Percentiles rank a stretch among this genome's conserved stretches.
phyloP scores from a whole-genome alignment of 805 yeast species.

The Trichomonascus vanleenenianus region DNA sequence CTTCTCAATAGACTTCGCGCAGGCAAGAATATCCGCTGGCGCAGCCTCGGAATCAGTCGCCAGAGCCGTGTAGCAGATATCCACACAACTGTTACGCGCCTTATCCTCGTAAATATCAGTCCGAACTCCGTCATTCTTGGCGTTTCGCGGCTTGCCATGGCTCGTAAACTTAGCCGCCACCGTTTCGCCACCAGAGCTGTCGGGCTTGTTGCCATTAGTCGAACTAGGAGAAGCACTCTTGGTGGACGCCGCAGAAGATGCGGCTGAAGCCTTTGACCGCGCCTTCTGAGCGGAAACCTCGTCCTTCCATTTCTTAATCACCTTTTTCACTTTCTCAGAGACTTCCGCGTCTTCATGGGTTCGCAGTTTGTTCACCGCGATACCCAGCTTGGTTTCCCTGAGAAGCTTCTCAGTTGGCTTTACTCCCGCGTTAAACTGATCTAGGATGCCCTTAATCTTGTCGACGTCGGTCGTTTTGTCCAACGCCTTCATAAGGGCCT shows the following conservation, averaged over 20 bases:
- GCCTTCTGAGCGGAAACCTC: constrained; percentile 49
- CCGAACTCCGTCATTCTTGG: constrained; percentile 72
- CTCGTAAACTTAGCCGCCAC: constrained; percentile 35
- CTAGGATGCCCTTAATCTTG: constrained; percentile 58
- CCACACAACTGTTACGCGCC: constrained; percentile 76
- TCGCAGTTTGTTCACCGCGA: constrained; percentile 85
- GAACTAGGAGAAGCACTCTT: constrained; percentile 4
- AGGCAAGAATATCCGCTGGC: constrained; percentile 50
- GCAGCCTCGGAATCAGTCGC: constrained; percentile 66
- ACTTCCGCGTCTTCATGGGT: constrained; percentile 56
- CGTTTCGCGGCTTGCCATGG: constrained; percentile 56
- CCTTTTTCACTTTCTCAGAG: constrained; percentile 63
- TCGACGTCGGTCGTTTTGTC: constrained; percentile 65
- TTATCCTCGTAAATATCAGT: constrained; percentile 62
- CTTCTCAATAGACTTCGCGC: constrained; percentile 65
- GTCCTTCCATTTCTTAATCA: constrained; percentile 87
- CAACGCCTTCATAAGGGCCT: constrained; percentile 57
- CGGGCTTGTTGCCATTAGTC: constrained; percentile 12
- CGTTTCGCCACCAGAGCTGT: constrained; percentile 11
- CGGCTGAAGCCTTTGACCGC: constrained; percentile 14
- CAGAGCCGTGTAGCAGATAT: constrained; percentile 80
- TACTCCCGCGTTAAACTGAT: constrained; percentile 59
- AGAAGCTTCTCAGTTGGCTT: constrained; percentile 78
- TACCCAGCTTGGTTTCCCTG: constrained; percentile 95
- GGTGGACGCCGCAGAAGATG: constrained; percentile 10